Evolutionary conservation across 2,329 filamentous ascomycete species (phyloP).

Genomic region (Hypoxylon sp.): DNA sequence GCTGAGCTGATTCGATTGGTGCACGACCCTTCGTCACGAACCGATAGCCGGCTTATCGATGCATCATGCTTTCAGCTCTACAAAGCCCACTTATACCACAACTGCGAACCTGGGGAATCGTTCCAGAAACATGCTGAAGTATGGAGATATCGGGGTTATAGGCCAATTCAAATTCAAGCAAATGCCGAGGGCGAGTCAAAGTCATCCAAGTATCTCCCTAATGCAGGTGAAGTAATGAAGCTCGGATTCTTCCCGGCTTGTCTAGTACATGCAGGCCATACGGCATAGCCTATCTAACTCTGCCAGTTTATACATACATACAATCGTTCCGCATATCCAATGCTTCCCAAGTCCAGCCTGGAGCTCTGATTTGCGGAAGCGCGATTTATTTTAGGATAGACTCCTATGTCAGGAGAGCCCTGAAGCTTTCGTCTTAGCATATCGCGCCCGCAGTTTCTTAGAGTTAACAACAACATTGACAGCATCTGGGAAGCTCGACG

Average conservation of each 20-base stretch:
- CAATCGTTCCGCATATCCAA: not conserved
- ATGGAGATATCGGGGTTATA: slow-evolving; percentile 8
- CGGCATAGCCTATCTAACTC: not conserved
- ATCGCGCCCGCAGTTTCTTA: slow-evolving; percentile 22
- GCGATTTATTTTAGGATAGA: too few relatives aligned
- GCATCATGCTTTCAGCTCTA: slow-evolving; percentile 6
- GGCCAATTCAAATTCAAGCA: slow-evolving; percentile 1
- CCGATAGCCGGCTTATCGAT: slow-evolving; percentile 41
- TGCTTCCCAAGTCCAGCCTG: slow-evolving; percentile 14
- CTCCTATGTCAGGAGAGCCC: slow-evolving; percentile 6
- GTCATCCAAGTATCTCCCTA: not conserved
- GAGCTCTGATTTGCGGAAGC: not conserved
- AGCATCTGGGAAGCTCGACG: slow-evolving; percentile 45
- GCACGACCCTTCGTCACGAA: slow-evolving; percentile 5
- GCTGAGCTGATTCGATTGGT: slow-evolving; percentile 8
- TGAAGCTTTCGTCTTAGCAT: slow-evolving; percentile 5
- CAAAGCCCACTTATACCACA: slow-evolving; percentile 8
- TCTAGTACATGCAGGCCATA: not conserved
- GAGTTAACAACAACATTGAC: slow-evolving; percentile 30
- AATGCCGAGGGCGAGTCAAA: slow-evolving; percentile 3
- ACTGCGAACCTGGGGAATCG: not conserved
- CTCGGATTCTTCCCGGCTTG: not conserved
- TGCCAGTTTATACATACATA: slow-evolving; percentile 5
- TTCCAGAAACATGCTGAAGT: slow-evolving; percentile 1
- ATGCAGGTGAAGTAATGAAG: not conserved